Evolutionary conservation across 2,329 filamentous ascomycete species (phyloP).

Genomic region (Tolypocladium nubicola): DNA sequence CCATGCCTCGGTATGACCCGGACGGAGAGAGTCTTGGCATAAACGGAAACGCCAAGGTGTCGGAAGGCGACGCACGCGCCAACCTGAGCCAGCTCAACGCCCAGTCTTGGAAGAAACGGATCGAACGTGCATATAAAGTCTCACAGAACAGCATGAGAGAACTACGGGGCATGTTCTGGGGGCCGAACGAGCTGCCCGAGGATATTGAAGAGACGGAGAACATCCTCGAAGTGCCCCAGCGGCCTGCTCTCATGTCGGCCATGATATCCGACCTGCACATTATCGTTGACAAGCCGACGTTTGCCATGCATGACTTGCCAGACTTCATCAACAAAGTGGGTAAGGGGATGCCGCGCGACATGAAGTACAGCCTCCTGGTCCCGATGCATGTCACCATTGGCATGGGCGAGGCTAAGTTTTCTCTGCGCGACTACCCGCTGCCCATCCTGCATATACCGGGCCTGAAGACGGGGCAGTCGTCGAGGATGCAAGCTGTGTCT

Average conservation of each 20-base stretch:
- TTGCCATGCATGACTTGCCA: constrained; percentile 70
- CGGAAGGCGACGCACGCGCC: constrained; percentile 64
- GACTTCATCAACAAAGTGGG: constrained; percentile 80
- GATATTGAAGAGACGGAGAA: constrained; percentile 75
- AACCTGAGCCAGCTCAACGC: constrained; percentile 73
- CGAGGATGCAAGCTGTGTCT: constrained; percentile 69
- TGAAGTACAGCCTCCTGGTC: constrained; percentile 79
- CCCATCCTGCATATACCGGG: constrained; percentile 84
- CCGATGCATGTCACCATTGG: constrained; percentile 84
- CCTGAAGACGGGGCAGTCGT: constrained; percentile 68
- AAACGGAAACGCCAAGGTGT: constrained; percentile 60
- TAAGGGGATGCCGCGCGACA: constrained; percentile 92
- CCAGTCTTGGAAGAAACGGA: constrained; percentile 84
- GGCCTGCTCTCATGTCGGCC: constrained; percentile 73
- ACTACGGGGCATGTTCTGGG: constrained; percentile 70
- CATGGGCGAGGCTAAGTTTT: constrained; percentile 82
- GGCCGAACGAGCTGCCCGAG: constrained; percentile 67
- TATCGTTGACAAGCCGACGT: constrained; percentile 83
- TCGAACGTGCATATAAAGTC: constrained; percentile 62
- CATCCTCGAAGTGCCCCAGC: constrained; percentile 74
- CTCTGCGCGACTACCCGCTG: constrained; percentile 84
- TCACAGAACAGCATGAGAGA: constrained; percentile 69
- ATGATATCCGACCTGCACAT: constrained; percentile 78
- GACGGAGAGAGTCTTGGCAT: constrained; percentile 57
- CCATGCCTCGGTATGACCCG: constrained; percentile 63